Evolutionary conservation across 129 eudicot genomes (phyloP).

Genomic region (Saposhnikovia divaricata): DNA sequence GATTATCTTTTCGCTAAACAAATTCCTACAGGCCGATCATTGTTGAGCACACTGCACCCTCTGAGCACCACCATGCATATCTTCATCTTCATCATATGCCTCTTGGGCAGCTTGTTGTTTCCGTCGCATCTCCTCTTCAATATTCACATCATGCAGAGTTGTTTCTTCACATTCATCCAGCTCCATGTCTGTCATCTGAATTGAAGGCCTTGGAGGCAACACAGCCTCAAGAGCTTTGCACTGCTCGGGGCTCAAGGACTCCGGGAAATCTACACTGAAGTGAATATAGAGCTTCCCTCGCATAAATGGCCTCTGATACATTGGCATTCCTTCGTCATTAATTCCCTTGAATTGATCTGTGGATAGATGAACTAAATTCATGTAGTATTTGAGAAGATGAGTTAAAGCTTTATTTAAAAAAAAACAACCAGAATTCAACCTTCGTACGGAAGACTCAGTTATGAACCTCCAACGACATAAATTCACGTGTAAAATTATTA

Average conservation of each 20-base stretch:
- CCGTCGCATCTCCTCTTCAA: conserved; percentile 81
- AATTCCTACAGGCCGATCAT: conserved; percentile 15
- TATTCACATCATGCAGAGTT: conserved; percentile 60
- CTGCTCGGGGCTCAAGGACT: conserved; percentile 48
- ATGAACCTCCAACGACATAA: not conserved
- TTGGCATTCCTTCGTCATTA: conserved; percentile 81
- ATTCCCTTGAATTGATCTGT: conserved; percentile 65
- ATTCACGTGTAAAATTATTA: not conserved
- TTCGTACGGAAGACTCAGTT: not conserved
- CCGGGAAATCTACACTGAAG: conserved; percentile 68
- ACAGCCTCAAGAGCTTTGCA: conserved; percentile 49
- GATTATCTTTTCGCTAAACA: not conserved
- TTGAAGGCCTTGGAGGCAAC: conserved; percentile 44
- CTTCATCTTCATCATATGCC: conserved; percentile 49
- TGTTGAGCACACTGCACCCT: conserved; percentile 92
- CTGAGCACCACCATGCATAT: conserved; percentile 45
- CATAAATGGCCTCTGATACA: conserved; percentile 75
- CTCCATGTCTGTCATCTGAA: conserved; percentile 61
- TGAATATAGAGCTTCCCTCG: conserved; percentile 70
- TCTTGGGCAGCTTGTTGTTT: conserved; percentile 51
- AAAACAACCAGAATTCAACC: not conserved
- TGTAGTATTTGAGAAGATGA: not conserved
- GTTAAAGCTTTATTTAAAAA: too few species aligned
- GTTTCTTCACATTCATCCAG: conserved; percentile 83
- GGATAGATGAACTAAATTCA: not conserved